Evolutionary conservation across 257 asterid species (phyloP).

Genomic region (Cruciata laevipes): DNA sequence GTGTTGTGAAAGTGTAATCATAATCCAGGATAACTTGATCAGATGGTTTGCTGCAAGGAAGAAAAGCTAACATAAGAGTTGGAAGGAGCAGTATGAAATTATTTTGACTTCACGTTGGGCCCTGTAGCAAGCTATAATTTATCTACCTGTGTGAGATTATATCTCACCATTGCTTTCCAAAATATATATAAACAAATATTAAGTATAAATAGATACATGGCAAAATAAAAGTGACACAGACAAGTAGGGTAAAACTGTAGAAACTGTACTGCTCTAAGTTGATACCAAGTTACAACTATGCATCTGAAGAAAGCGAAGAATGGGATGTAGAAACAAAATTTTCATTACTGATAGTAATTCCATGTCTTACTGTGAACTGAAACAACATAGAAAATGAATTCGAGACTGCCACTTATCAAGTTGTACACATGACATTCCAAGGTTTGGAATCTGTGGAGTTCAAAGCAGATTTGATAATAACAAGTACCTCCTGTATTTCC

Average conservation of each 20-base stretch:
- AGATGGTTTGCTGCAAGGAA: constrained; percentile 63
- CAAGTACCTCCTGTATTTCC: constrained; percentile 79
- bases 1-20: constrained; percentile 97
- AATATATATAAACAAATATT: background rate
- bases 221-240: background rate
- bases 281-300: too few relatives aligned
- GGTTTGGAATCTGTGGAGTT: background rate
- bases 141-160: background rate
- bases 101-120: background rate
- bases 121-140: background rate
- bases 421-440: background rate
- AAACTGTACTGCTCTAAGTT: background rate
- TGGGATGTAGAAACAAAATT: background rate
- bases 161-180: background rate
- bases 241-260: background rate
- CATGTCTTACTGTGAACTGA: background rate
- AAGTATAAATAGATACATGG: background rate
- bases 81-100: background rate
- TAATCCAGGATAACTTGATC: constrained; percentile 87
- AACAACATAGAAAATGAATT: background rate
- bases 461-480: background rate
- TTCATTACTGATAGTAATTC: background rate
- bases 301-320: background rate
- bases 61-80: constrained; percentile 18
- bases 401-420: background rate